These are phyloP conservation scores for Gnaphalium uliginosum DNA, from an alignment of 129 eudicot species.

Conservation along the genomic window DNA sequence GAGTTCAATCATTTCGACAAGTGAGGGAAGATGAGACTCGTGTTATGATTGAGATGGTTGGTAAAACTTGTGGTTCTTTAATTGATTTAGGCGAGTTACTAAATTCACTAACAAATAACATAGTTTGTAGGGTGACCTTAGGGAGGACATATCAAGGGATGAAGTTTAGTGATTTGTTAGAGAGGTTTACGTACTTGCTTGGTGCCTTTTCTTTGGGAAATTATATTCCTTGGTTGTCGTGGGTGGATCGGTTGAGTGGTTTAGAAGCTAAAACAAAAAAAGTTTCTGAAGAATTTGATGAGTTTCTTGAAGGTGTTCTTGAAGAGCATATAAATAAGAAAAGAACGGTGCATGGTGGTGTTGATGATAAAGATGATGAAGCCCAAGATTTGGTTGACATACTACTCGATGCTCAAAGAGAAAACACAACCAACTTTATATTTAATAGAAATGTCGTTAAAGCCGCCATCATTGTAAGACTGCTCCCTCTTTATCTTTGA, in stretches of 20 bases:
- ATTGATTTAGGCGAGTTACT: constrained; percentile 37
- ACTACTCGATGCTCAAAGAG: constrained; percentile 26
- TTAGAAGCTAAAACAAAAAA: constrained; percentile 16
- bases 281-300: constrained; percentile 32
- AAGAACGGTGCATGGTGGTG: neutral
- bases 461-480: constrained; percentile 36
- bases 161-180: constrained; percentile 29
- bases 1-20: constrained; percentile 32
- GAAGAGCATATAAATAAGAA: constrained; percentile 26
- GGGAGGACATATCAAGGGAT: constrained; percentile 39
- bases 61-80: neutral
- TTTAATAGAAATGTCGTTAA: constrained; percentile 35
- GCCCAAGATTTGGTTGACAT: constrained; percentile 24
- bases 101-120: constrained; percentile 23
- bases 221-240: constrained; percentile 40
- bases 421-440: constrained; percentile 8
- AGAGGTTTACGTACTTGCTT: constrained; percentile 29
- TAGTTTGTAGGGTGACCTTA: constrained; percentile 40
- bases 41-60: constrained; percentile 31
- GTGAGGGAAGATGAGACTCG: constrained; percentile 40
- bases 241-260: constrained; percentile 41
- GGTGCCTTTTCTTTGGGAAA: constrained; percentile 31
- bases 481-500: neutral
- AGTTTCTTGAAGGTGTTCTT: constrained; percentile 33
- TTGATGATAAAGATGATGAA: neutral